A percentile compares a stretch with the other conserved stretches of the same genome.
Conservation (phyloP, 352 stramenopile species). For the Poterioochromonas sp. region DNA sequence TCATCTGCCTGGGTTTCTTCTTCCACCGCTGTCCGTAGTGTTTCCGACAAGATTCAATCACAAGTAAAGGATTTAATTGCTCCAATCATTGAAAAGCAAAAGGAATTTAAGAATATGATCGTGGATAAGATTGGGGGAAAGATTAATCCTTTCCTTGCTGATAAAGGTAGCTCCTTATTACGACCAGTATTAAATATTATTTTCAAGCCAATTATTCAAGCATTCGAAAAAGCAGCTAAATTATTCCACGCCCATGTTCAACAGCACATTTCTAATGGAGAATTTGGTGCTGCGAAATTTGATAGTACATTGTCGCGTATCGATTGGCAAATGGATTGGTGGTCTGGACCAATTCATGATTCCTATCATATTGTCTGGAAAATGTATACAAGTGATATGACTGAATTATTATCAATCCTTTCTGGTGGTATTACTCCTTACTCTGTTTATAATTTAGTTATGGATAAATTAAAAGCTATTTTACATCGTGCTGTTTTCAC, state of each 20-base stretch:
- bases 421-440: conserved; percentile 18
- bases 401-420: background rate
- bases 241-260: background rate
- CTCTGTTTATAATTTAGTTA: background rate
- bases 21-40: background rate
- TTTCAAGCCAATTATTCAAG: background rate
- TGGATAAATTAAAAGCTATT: conserved; percentile 6
- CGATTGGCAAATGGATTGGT: conserved; percentile 24
- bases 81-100: conserved; percentile 18
- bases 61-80: background rate
- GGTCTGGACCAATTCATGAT: conserved; percentile 20
- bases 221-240: background rate
- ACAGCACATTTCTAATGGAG: background rate
- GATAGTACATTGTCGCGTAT: background rate
- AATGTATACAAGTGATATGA: conserved; percentile 17
- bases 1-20: conserved; percentile 1
- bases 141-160: conserved; percentile 15
- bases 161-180: background rate
- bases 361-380: background rate
- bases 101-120: conserved; percentile 24
- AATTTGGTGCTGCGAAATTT: background rate
- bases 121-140: background rate
- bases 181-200: conserved; percentile 1
- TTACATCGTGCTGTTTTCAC: conserved; percentile 25
- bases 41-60: background rate